phyloP scores from a whole-genome alignment of 768 basidiomycete species.

The Macrocybe gigantea region DNA sequence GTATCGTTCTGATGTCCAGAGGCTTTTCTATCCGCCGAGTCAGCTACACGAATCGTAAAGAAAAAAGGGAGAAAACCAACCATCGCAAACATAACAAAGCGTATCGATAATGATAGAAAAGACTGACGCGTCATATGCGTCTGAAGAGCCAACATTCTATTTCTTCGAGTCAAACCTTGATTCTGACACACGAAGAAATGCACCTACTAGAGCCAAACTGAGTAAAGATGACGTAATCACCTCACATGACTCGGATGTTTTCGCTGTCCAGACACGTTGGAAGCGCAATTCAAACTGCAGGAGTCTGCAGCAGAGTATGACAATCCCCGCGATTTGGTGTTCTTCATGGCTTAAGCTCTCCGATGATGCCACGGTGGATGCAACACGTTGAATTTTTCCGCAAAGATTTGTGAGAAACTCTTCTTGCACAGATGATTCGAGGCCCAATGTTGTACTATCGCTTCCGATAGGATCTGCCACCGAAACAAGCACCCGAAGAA shows the following conservation, averaged over 20 bases:
- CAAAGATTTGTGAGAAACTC: conserved; percentile 46
- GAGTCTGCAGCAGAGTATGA: conserved; percentile 54
- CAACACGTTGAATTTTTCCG: conserved; percentile 36
- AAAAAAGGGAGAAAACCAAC: conserved; percentile 28
- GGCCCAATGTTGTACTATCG: conserved; percentile 32
- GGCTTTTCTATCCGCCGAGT: conserved; percentile 48
- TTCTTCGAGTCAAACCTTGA: conserved; percentile 2
- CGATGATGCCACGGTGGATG: conserved; percentile 24
- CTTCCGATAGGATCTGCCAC: conserved; percentile 62
- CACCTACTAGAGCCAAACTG: conserved; percentile 45
- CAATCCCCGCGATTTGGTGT: conserved; percentile 33
- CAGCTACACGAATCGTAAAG: background rate
- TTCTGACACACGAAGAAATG: conserved; percentile 5
- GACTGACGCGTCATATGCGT: conserved; percentile 45
- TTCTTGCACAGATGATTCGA: conserved; percentile 54
- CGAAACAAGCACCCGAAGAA: conserved; percentile 63
- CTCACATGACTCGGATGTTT: conserved; percentile 12
- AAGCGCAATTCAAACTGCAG: conserved; percentile 73
- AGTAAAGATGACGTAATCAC: conserved; percentile 38
- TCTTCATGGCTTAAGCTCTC: conserved; percentile 11
- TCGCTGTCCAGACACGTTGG: conserved; percentile 48
- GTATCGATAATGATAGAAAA: conserved; percentile 73
- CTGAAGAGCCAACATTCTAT: conserved; percentile 52
- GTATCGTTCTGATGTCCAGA: conserved; percentile 44
- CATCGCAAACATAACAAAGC: conserved; percentile 66